These are phyloP conservation scores for Leccinum imitatum DNA, from an alignment of 768 basidiomycete genomes.

Conservation along the genomic window DNA sequence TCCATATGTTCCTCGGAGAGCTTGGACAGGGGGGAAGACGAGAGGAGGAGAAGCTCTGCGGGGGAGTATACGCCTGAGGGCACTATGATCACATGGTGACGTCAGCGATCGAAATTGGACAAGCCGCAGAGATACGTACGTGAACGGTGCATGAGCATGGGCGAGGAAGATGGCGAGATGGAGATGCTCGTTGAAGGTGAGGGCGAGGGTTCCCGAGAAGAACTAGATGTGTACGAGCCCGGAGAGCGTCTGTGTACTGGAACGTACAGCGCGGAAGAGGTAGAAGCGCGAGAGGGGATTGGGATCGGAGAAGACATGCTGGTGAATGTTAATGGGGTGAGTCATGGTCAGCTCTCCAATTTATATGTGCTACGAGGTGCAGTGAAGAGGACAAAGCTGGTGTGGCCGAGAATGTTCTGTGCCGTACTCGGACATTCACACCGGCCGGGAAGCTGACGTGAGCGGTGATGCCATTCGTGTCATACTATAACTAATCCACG, in stretches of 20 bases:
- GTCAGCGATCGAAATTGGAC: not conserved
- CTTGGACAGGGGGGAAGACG: conserved; percentile 22
- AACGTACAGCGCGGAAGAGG: conserved; percentile 33
- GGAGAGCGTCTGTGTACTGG: conserved; percentile 40
- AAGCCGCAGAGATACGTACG: conserved; percentile 1
- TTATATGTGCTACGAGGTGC: conserved; percentile 5
- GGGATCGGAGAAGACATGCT: conserved; percentile 30
- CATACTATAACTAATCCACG: not conserved
- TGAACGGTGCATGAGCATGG: not conserved
- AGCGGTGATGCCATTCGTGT: conserved; percentile 27
- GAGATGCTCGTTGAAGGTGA: conserved; percentile 9
- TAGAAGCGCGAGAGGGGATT: conserved; percentile 9
- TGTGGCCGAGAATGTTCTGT: conserved; percentile 22
- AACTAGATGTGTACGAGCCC: conserved; percentile 18
- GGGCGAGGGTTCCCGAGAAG: conserved; percentile 17
- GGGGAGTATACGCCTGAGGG: conserved; percentile 25
- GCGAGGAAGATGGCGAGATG: conserved; percentile 1
- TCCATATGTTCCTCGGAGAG: conserved; percentile 6
- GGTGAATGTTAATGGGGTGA: not conserved
- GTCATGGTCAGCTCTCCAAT: not conserved
- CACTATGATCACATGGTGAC: not conserved
- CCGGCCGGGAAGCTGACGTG: conserved; percentile 1
- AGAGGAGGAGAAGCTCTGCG: conserved; percentile 24
- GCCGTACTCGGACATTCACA: not conserved
- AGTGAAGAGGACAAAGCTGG: not conserved